Percentiles rank a stretch among this genome's conserved stretches.
Conservation (phyloP, 371 early-diverging fungal species). For the Mucor lusitanicus region DNA sequence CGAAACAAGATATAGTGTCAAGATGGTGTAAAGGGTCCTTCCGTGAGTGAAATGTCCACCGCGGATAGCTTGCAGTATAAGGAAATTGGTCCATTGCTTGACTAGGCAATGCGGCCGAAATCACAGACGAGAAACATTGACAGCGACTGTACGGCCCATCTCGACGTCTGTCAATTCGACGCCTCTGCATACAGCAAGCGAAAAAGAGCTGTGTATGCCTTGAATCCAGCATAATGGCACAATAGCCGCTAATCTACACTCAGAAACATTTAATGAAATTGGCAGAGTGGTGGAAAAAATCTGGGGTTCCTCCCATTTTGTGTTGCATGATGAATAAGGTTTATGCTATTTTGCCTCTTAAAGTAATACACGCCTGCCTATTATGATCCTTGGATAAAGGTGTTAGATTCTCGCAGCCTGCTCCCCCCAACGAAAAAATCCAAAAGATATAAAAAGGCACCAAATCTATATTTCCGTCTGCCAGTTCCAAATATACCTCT, state of each 20-base stretch:
- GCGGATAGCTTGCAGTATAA: slow-evolving; percentile 29
- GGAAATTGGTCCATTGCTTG: slow-evolving; percentile 11
- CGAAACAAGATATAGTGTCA: slow-evolving; percentile 8
- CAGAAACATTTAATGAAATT: slow-evolving; percentile 1
- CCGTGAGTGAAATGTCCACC: slow-evolving; percentile 16
- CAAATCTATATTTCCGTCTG: background rate
- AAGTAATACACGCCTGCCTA: slow-evolving; percentile 4
- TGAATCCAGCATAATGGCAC: background rate
- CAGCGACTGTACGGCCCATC: background rate
- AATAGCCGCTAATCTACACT: background rate
- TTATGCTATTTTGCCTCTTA: background rate
- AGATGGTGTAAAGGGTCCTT: slow-evolving; percentile 19
- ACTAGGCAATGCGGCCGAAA: slow-evolving; percentile 11
- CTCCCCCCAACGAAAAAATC: slow-evolving; percentile 12
- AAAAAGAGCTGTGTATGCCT: background rate
- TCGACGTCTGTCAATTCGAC: background rate
- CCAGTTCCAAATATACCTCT: background rate
- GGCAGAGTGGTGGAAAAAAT: background rate
- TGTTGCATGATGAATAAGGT: slow-evolving; percentile 9
- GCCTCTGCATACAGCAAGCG: background rate
- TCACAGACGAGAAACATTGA: background rate
- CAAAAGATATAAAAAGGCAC: slow-evolving; percentile 13
- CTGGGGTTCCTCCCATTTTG: slow-evolving; percentile 15
- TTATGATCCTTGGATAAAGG: background rate
- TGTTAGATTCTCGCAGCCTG: background rate